Evolutionary conservation across 2,329 filamentous ascomycete species (phyloP).

Genomic region (Epichloe coenophiala): DNA sequence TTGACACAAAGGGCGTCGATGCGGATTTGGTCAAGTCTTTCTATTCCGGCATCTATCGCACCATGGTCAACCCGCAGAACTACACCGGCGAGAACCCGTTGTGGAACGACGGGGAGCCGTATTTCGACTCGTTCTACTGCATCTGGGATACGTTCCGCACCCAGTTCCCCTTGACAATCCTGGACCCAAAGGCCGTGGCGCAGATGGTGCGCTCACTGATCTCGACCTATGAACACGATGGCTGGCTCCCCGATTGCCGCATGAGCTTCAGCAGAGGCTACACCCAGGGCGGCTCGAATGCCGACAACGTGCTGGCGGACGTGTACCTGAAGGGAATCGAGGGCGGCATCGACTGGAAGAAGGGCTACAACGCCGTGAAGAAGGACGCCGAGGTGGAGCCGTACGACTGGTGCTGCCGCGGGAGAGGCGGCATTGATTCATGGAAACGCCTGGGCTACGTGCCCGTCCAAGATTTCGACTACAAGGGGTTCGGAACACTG

Average conservation of each 20-base stretch:
- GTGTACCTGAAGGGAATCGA: slow-evolving; percentile 52
- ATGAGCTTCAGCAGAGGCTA: slow-evolving; percentile 65
- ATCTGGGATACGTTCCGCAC: slow-evolving; percentile 62
- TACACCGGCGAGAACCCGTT: slow-evolving; percentile 61
- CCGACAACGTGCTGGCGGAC: slow-evolving; percentile 55
- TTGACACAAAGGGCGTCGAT: slow-evolving; percentile 40
- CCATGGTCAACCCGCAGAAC: slow-evolving; percentile 59
- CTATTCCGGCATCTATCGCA: slow-evolving; percentile 58
- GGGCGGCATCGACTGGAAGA: slow-evolving; percentile 49
- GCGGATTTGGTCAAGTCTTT: slow-evolving; percentile 46
- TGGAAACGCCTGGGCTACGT: slow-evolving; percentile 64
- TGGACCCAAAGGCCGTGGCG: slow-evolving; percentile 50
- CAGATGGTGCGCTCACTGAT: slow-evolving; percentile 58
- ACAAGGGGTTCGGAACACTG: slow-evolving; percentile 51
- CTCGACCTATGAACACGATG: slow-evolving; percentile 56
- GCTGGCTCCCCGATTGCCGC: slow-evolving; percentile 61
- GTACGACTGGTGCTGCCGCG: slow-evolving; percentile 55
- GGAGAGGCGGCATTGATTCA: slow-evolving; percentile 54
- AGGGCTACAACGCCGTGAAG: slow-evolving; percentile 55
- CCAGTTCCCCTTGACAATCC: slow-evolving; percentile 54
- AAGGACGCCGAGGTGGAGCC: slow-evolving; percentile 63
- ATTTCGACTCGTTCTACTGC: slow-evolving; percentile 66
- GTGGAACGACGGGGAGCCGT: slow-evolving; percentile 53
- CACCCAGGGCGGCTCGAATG: slow-evolving; percentile 64
- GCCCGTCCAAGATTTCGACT: slow-evolving; percentile 54